A percentile compares a stretch with the other conserved stretches of the same genome.
Conservation (phyloP, 1,284 basidiomycete species). For the Taiwanofungus camphoratus region DNA sequence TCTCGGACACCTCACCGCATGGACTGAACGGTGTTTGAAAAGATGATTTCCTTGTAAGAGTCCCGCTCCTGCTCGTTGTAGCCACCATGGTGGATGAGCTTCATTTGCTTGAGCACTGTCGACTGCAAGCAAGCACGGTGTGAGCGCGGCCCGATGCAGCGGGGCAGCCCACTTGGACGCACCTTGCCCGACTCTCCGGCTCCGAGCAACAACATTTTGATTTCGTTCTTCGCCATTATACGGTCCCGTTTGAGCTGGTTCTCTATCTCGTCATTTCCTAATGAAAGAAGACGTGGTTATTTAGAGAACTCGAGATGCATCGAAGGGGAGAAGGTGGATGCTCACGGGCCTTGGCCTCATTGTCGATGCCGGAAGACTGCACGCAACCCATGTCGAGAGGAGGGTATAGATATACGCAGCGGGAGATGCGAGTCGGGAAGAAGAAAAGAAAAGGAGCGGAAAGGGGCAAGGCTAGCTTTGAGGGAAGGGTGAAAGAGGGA, state of each 20-base stretch:
- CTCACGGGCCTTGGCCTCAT: constrained; percentile 79
- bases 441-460: constrained; percentile 19
- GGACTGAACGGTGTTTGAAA: constrained; percentile 93
- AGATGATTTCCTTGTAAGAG: constrained; percentile 97
- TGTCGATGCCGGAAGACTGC: constrained; percentile 64
- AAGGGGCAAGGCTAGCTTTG: constrained; percentile 13
- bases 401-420: constrained; percentile 8
- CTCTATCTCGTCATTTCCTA: constrained; percentile 94
- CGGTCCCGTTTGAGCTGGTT: constrained; percentile 91
- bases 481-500: constrained; percentile 9
- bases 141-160: constrained; percentile 5
- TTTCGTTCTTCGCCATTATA: constrained; percentile 90
- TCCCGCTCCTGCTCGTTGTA: constrained; percentile 92
- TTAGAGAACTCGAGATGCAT: too few relatives aligned
- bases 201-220: constrained; percentile 88
- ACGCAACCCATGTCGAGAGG: constrained; percentile 61
- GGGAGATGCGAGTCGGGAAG: constrained; percentile 11
- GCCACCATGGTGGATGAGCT: constrained; percentile 87
- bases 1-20: constrained; percentile 61
- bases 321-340: constrained; percentile 22
- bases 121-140: constrained; percentile 42
- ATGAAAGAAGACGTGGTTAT: constrained; percentile 5
- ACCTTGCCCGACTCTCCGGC: constrained; percentile 93
- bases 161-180: too few relatives aligned
- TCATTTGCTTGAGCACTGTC: constrained; percentile 95